These are phyloP conservation scores for Carpinus viminea DNA, from an alignment of 306 rosid species.

Conservation along the genomic window DNA sequence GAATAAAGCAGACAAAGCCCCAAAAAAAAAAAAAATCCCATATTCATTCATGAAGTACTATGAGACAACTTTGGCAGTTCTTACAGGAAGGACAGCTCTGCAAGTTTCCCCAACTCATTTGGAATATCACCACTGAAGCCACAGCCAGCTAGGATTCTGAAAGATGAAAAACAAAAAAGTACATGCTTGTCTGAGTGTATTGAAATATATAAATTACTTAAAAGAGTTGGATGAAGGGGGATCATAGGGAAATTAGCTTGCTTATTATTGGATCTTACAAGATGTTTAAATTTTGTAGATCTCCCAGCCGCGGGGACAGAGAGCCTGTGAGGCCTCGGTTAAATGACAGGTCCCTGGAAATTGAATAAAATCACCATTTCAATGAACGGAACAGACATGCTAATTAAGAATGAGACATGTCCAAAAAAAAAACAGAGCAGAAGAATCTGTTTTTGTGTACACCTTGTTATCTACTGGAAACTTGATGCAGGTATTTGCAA, in stretches of 20 bases:
- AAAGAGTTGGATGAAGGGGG: conserved; percentile 9
- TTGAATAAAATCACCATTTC: conserved; percentile 23
- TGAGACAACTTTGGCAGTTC: conserved; percentile 22
- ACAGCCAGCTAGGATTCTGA: conserved; percentile 93
- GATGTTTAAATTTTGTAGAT: conserved; percentile 57
- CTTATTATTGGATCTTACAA: conserved; percentile 55
- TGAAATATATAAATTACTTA: neutral
- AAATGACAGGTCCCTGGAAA: conserved; percentile 72
- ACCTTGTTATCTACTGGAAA: conserved; percentile 1
- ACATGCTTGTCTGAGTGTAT: neutral
- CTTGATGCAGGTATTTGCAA: neutral
- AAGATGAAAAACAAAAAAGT: conserved; percentile 17
- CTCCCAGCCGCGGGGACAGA: conserved; percentile 53
- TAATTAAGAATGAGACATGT: conserved; percentile 11
- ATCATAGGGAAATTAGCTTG: conserved; percentile 13
- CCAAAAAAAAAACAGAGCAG: neutral
- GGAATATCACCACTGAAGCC: conserved; percentile 83
- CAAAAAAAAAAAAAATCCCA: neutral
- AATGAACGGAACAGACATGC: conserved; percentile 13
- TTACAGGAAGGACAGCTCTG: conserved; percentile 79
- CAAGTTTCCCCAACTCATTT: conserved; percentile 72
- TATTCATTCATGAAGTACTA: conserved; percentile 8
- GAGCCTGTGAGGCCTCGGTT: conserved; percentile 60
- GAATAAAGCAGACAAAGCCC: neutral
- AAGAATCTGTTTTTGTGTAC: neutral